Percentiles rank a stretch among this genome's conserved stretches.
These are phyloP conservation scores for Thamnidium elegans DNA, from an alignment of 192 early-diverging fungal species.

Conservation along the genomic window DNA sequence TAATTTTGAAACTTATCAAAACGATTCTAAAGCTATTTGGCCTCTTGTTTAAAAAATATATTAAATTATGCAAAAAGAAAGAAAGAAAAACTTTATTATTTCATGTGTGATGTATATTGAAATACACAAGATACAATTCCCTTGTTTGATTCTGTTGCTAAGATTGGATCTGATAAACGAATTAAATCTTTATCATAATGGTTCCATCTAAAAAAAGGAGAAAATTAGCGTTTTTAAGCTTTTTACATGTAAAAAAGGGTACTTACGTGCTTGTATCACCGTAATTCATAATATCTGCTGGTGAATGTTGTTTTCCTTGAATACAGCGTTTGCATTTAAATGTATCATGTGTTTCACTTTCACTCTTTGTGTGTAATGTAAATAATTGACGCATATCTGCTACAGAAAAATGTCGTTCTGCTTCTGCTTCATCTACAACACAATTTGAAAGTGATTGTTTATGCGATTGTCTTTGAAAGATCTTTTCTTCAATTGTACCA, in stretches of 20 bases:
- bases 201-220: slow-evolving; percentile 58
- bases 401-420: slow-evolving; percentile 91
- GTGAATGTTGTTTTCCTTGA: slow-evolving; percentile 72
- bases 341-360: slow-evolving; percentile 93
- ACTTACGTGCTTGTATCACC: slow-evolving; percentile 70
- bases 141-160: slow-evolving; percentile 59
- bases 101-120: slow-evolving; percentile 69
- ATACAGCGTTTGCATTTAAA: slow-evolving; percentile 93
- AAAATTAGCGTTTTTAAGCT: background rate
- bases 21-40: slow-evolving; percentile 11
- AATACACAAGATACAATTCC: slow-evolving; percentile 73
- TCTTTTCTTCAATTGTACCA: slow-evolving; percentile 99
- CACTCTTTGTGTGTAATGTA: slow-evolving; percentile 63
- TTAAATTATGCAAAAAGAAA: no score
- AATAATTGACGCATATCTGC: slow-evolving; percentile 91
- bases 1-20: slow-evolving; percentile 17
- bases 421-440: slow-evolving; percentile 93
- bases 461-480: slow-evolving; percentile 91
- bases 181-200: slow-evolving; percentile 60
- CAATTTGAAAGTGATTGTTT: slow-evolving; percentile 86
- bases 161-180: slow-evolving; percentile 58
- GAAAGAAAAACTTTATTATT: slow-evolving; percentile 1
- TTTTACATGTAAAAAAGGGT: background rate
- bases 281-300: slow-evolving; percentile 63
- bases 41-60: slow-evolving; percentile 17